Conservation (phyloP, 768 basidiomycete genomes). For the Obba rivulosa region DNA sequence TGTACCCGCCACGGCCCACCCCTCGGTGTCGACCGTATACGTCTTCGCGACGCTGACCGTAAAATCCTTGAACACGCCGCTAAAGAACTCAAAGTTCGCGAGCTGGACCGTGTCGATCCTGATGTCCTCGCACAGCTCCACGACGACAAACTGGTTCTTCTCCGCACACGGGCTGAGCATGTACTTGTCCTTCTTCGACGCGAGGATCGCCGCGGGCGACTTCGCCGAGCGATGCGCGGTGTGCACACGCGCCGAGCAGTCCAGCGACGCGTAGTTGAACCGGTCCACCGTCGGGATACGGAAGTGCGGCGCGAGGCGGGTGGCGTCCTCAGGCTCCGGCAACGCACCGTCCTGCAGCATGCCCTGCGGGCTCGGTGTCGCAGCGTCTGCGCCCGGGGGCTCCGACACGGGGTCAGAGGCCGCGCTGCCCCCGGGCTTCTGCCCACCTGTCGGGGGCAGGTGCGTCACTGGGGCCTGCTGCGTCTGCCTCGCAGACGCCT, state of each 20-base stretch:
- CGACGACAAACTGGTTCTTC: constrained; percentile 70
- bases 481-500: constrained; percentile 17
- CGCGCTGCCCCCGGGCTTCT: not conserved
- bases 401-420: too few species aligned
- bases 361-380: not conserved
- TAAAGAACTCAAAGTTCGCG: constrained; percentile 98
- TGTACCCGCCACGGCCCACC: constrained; percentile 66
- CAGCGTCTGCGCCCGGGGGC: constrained; percentile 8
- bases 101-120: constrained; percentile 94
- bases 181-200: constrained; percentile 87
- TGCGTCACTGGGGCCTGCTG: not conserved
- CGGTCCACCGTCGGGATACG: constrained; percentile 76
- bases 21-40: constrained; percentile 30
- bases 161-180: constrained; percentile 91
- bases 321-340: constrained; percentile 5
- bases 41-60: constrained; percentile 65
- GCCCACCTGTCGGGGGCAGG: not conserved
- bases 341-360: constrained; percentile 7
- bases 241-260: constrained; percentile 93
- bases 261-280: constrained; percentile 91
- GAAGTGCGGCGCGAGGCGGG: constrained; percentile 50
- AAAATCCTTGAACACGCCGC: constrained; percentile 92
- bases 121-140: constrained; percentile 97
- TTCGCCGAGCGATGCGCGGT: constrained; percentile 76
- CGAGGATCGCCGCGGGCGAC: constrained; percentile 77